Conservation (phyloP, 2,329 filamentous ascomycete genomes). For the Mycosphaerelloides madeirae region DNA sequence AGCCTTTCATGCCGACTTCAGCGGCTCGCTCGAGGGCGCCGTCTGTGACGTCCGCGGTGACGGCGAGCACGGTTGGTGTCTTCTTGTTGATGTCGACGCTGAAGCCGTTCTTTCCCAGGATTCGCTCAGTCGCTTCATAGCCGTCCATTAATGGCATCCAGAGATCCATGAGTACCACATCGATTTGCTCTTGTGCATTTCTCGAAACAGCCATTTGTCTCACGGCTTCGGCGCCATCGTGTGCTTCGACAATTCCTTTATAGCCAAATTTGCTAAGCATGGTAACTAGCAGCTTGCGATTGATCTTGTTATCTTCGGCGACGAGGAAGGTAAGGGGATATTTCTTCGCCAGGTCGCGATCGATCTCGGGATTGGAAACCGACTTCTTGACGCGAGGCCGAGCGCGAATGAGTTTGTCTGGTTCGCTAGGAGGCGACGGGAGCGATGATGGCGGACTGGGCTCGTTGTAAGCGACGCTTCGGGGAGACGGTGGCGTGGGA, state of each 20-base stretch:
- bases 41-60: conserved; percentile 64
- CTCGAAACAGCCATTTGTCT: conserved; percentile 47
- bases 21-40: conserved; percentile 57
- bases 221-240: conserved; percentile 65
- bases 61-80: conserved; percentile 52
- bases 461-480: conserved; percentile 3
- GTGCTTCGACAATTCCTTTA: conserved; percentile 57
- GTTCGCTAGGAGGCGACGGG: conserved; percentile 3
- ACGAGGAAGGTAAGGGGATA: conserved; percentile 64
- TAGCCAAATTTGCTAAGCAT: conserved; percentile 67
- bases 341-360: conserved; percentile 55
- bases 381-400: conserved; percentile 20
- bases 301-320: conserved; percentile 69
- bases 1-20: conserved; percentile 61
- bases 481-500: conserved; percentile 21
- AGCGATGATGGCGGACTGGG: conserved; percentile 13
- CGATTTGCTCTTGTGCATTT: conserved; percentile 41
- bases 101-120: conserved; percentile 48
- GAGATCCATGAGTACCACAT: conserved; percentile 67
- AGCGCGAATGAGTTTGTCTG: conserved; percentile 4
- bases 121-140: conserved; percentile 62
- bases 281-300: conserved; percentile 60
- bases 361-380: conserved; percentile 35
- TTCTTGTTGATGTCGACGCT: background rate
- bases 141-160: conserved; percentile 75